phyloP scores from a whole-genome alignment of 192 early-diverging fungal species.

The Coemansia asiatica region DNA sequence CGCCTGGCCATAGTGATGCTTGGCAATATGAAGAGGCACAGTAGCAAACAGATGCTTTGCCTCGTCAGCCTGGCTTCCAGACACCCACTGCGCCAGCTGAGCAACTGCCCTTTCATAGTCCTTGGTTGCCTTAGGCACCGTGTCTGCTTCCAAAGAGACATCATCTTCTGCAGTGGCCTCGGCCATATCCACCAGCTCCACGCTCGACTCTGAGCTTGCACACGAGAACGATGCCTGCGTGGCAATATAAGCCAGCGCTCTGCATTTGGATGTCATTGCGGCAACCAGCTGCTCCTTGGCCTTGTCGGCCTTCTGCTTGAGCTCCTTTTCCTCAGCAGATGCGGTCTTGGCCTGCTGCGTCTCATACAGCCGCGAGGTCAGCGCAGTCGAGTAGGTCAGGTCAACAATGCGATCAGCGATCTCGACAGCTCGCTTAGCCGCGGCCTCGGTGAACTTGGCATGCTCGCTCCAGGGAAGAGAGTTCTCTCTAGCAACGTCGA shows the following conservation, averaged over 20 bases:
- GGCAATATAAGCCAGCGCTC: slow-evolving; percentile 48
- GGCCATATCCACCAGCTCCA: slow-evolving; percentile 53
- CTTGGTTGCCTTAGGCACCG: slow-evolving; percentile 8
- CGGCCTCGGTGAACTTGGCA: slow-evolving; percentile 20
- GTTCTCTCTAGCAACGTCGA: slow-evolving; percentile 55
- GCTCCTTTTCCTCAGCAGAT: slow-evolving; percentile 58
- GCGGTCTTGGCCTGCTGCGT: slow-evolving; percentile 45
- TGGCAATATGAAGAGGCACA: slow-evolving; percentile 59
- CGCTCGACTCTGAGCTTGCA: slow-evolving; percentile 24
- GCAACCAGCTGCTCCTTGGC: slow-evolving; percentile 65
- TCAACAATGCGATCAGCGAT: slow-evolving; percentile 61
- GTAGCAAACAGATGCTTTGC: slow-evolving; percentile 58
- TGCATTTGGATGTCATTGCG: slow-evolving; percentile 63
- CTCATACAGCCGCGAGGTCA: slow-evolving; percentile 57
- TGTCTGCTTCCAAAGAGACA: neutral
- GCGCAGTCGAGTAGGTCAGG: slow-evolving; percentile 59
- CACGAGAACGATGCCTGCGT: slow-evolving; percentile 14
- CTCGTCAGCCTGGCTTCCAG: slow-evolving; percentile 56
- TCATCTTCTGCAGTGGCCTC: slow-evolving; percentile 15
- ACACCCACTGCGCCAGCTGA: slow-evolving; percentile 62
- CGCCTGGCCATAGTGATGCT: slow-evolving; percentile 64
- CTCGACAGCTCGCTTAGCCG: slow-evolving; percentile 26
- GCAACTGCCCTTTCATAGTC: slow-evolving; percentile 62
- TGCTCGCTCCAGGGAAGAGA: slow-evolving; percentile 52
- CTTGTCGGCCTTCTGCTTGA: slow-evolving; percentile 72